A percentile compares a stretch with the other conserved stretches of the same genome.
phyloP scores from a whole-genome alignment of 257 asterid species.

The Ballota nigra region DNA sequence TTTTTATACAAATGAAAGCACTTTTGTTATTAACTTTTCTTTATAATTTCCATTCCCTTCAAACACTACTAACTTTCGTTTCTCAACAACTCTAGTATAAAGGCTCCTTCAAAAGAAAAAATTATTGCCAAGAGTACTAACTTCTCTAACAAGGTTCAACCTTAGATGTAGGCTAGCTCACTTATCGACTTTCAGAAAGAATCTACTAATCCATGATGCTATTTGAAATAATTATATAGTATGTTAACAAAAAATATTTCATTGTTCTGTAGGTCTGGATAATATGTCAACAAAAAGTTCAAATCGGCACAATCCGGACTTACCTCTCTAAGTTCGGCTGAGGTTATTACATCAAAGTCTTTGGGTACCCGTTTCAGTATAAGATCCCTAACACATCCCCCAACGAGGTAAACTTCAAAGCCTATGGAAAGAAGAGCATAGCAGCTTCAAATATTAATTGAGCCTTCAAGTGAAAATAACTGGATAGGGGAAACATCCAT shows the following conservation, averaged over 20 bases:
- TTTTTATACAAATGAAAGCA: neutral
- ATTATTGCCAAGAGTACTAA: neutral
- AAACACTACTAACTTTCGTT: neutral
- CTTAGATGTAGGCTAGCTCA: neutral
- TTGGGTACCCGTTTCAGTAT: constrained; percentile 65
- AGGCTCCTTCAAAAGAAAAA: neutral
- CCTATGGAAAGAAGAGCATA: constrained; percentile 36
- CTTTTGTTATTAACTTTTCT: neutral
- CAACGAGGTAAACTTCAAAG: constrained; percentile 86
- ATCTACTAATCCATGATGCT: neutral
- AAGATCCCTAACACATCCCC: constrained; percentile 90
- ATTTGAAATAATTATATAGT: neutral
- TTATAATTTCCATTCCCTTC: neutral
- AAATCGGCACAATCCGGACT: constrained; percentile 7
- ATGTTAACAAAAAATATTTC: neutral
- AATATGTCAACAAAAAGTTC: neutral
- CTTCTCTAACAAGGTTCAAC: neutral
- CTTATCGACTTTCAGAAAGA: neutral
- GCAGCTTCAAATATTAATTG: neutral
- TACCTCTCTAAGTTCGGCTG: constrained; percentile 80
- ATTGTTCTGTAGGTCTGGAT: neutral
- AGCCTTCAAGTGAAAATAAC: constrained; percentile 7
- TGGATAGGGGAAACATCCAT: neutral
- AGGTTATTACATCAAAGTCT: constrained; percentile 80
- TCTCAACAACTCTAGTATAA: neutral